phyloP scores from a whole-genome alignment of 2,329 filamentous ascomycete species.

The Scedosporium boydii region DNA sequence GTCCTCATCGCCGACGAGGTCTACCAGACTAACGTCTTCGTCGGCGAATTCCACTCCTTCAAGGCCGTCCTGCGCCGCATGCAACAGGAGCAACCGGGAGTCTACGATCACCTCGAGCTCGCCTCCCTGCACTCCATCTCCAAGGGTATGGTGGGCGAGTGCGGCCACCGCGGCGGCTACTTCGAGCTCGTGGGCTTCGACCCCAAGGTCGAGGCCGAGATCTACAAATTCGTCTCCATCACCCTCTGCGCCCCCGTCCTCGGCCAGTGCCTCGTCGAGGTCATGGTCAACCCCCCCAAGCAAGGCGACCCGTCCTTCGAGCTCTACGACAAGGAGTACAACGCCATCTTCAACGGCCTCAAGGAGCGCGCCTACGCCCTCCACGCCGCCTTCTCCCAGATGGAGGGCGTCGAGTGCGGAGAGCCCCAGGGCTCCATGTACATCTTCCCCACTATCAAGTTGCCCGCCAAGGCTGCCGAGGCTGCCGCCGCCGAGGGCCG shows the following conservation, averaged over 20 bases:
- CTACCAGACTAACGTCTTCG: conserved; percentile 98
- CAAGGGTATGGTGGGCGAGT: conserved; percentile 99
- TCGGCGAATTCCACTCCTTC: conserved; percentile 91
- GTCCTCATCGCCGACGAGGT: conserved; percentile 95
- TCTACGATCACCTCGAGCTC: conserved; percentile 79
- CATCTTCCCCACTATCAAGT: conserved; percentile 87
- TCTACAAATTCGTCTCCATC: conserved; percentile 98
- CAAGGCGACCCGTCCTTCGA: conserved; percentile 74
- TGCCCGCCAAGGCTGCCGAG: conserved; percentile 66
- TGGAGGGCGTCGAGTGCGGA: conserved; percentile 93
- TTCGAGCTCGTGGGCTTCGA: conserved; percentile 94
- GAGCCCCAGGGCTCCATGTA: conserved; percentile 95
- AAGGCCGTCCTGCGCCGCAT: conserved; percentile 77
- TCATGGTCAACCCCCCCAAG: conserved; percentile 94
- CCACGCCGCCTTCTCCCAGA: conserved; percentile 81
- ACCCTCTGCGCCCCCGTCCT: conserved; percentile 92
- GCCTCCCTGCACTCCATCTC: conserved; percentile 87
- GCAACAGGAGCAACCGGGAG: conserved; percentile 63
- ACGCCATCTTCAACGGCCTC: conserved; percentile 69
- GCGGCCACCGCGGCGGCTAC: conserved; percentile 93
- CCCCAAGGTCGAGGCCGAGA: conserved; percentile 73
- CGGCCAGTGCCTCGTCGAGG: conserved; percentile 90
- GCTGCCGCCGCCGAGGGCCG: conserved; percentile 67
- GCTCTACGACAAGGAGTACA: conserved; percentile 79
- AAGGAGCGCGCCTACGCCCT: conserved; percentile 73